Conservation (phyloP, 2,329 filamentous ascomycete genomes). For the Aspergillus tubingensis region DNA sequence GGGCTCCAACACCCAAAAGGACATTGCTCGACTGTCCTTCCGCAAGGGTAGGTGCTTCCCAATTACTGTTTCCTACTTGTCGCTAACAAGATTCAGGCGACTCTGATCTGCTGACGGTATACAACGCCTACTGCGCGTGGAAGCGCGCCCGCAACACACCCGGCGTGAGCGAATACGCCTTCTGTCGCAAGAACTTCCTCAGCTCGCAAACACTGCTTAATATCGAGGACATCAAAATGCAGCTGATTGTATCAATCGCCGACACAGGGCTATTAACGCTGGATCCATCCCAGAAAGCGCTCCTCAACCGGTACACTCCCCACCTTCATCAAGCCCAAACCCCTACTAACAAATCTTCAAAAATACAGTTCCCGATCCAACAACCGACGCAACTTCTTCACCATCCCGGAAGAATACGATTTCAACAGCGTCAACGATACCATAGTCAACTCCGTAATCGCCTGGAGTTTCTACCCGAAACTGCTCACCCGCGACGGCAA, state of each 20-base stretch:
- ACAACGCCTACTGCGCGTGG: slow-evolving; percentile 92
- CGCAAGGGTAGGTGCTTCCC: slow-evolving; percentile 57
- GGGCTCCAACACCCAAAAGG: slow-evolving; percentile 77
- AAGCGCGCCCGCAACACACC: slow-evolving; percentile 74
- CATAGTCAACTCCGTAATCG: slow-evolving; percentile 77
- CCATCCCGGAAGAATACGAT: slow-evolving; percentile 75
- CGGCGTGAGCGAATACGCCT: slow-evolving; percentile 75
- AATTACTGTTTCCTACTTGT: background rate
- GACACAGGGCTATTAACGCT: slow-evolving; percentile 82
- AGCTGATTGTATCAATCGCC: slow-evolving; percentile 79
- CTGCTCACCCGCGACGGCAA: slow-evolving; percentile 81
- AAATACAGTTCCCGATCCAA: slow-evolving; percentile 57
- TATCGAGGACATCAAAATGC: slow-evolving; percentile 93
- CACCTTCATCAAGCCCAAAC: background rate
- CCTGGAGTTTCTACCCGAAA: slow-evolving; percentile 95
- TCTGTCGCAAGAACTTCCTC: slow-evolving; percentile 93
- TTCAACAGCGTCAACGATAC: slow-evolving; percentile 77
- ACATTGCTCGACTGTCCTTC: slow-evolving; percentile 76
- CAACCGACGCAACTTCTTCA: slow-evolving; percentile 74
- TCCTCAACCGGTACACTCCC: slow-evolving; percentile 60
- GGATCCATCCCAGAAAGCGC: slow-evolving; percentile 69
- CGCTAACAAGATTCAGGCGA: slow-evolving; percentile 56
- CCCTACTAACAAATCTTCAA: slow-evolving; percentile 24
- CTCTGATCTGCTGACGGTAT: slow-evolving; percentile 88
- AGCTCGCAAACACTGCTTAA: slow-evolving; percentile 84